A percentile compares a stretch with the other conserved stretches of the same genome.
Conservation (phyloP, 2,329 filamentous ascomycete species). For the Fusarium vanettenii region DNA sequence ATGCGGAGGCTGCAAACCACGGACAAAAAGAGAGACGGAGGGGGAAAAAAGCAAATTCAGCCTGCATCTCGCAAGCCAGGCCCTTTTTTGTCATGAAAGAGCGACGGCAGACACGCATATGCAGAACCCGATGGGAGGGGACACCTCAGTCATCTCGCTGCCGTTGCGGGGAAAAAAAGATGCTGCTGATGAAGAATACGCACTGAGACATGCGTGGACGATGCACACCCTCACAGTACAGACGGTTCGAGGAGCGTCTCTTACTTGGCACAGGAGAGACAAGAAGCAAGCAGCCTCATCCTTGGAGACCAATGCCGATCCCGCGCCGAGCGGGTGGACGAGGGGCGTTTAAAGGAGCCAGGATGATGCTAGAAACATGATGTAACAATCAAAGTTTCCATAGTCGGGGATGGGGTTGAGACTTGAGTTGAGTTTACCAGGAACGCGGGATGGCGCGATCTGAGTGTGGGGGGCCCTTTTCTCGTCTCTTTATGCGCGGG, state of each 20-base stretch:
- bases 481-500: background rate
- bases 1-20: conserved; percentile 12
- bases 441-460: conserved; percentile 39
- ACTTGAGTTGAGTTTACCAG: conserved; percentile 23
- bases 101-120: background rate
- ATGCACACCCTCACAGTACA: background rate
- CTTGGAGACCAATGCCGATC: background rate
- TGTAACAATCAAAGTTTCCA: background rate
- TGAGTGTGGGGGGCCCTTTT: background rate
- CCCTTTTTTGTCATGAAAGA: background rate
- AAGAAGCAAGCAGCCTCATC: background rate
- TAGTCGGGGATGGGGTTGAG: background rate
- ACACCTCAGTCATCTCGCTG: background rate
- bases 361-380: conserved; percentile 31
- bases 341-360: background rate
- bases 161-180: background rate
- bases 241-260: background rate
- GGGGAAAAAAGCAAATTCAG: background rate
- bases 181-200: background rate
- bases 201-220: background rate
- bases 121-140: background rate
- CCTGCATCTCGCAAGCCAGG: background rate
- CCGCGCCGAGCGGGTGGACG: background rate
- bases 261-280: background rate
- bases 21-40: background rate